Conservation (phyloP, 73 alveolate species). For the Tetrahymena borealis region DNA sequence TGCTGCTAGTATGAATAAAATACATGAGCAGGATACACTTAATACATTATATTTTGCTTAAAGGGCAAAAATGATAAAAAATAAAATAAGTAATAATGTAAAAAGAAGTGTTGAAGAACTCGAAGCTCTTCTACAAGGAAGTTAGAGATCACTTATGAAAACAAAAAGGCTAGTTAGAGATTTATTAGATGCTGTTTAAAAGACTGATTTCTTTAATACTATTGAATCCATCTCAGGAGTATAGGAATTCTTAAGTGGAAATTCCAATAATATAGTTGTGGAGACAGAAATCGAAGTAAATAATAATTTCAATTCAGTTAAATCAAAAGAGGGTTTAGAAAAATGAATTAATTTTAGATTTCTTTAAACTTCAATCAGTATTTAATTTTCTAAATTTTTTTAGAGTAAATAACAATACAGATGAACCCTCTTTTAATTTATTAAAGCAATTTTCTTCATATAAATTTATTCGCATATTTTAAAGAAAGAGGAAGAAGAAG, state of each 20-base stretch:
- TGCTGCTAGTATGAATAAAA: constrained; percentile 32
- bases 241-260: background rate
- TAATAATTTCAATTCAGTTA: background rate
- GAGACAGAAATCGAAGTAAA: background rate
- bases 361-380: no score
- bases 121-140: background rate
- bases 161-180: background rate
- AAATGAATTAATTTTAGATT: no score
- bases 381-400: no score
- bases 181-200: background rate
- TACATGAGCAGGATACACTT: constrained; percentile 29
- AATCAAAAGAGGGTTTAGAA: background rate
- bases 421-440: background rate
- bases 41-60: constrained; percentile 33
- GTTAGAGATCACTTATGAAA: background rate
- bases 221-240: background rate
- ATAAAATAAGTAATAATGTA: constrained; percentile 16
- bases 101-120: constrained; percentile 35
- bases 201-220: background rate
- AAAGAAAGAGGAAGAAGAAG: background rate
- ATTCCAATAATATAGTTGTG: background rate
- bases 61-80: constrained; percentile 22
- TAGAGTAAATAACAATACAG: no score
- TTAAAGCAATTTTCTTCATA: no score
- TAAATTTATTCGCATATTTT: no score